Base-by-base conservation (phyloP, 768 basidiomycete genomes). In the Lentinula edodes region DNA sequence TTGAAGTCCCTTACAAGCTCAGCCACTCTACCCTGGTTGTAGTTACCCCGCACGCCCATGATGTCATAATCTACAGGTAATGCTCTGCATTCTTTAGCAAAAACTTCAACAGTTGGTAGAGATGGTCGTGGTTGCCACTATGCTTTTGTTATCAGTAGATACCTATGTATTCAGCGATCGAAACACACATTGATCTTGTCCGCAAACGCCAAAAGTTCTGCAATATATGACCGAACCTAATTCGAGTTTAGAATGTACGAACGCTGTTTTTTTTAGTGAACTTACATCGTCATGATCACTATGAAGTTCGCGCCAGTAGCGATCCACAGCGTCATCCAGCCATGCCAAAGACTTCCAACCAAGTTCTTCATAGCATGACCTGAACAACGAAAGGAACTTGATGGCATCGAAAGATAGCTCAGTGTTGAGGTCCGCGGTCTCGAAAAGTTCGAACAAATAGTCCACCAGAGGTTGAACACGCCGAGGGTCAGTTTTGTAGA, bases 391-490 rank as follows among this genome's bases (percentile, higher is more conserved):
- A 7, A 89, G 75, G 20, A 85, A 76, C 66, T 92, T 90, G 43
- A 88, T 78, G 6, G 86, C 85, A 67, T 93, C 90, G 69, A 93
- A 91, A 6, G 93, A 88, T 42, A 91, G 86, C 69, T 93, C 91
- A 18, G 85, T 81, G 64, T 90, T 86, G 73, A 87, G 93, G 67
- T 97, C 93, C 41, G 88, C 78, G 9, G 76, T 75, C 5, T 81
- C 72, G 68, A 90, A 90, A 35, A 85, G 78, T 20, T 81, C 73
- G 45, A 92, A 72, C 39, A 95, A 73, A 68, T 85, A 87, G 67
- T 93, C 86, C 15, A 95, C 82, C 16, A 97, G 74, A 0, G 89
- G 89, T 66, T 91, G 89, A 36, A 91, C 77, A 38, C 94, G 80
- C 32, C 94, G 86, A 23, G 94, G 93, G 71, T 97, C 95, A 64